These are phyloP conservation scores for Celoporthe dispersa DNA, from an alignment of 2,329 filamentous ascomycete genomes.

Conservation along the genomic window DNA sequence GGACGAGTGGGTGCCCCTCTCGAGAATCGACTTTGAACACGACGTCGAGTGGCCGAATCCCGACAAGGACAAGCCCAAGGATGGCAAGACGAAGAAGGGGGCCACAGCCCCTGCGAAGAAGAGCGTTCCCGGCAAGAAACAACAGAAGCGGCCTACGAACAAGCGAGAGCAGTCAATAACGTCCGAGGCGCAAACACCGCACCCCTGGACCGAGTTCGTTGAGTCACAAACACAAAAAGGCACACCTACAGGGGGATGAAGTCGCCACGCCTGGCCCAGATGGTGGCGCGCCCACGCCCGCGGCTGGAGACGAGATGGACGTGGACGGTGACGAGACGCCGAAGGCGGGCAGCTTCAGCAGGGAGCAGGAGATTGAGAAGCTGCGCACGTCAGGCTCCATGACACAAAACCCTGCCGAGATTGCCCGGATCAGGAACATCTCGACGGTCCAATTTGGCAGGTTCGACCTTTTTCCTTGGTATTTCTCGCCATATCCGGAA, in stretches of 20 bases:
- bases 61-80: constrained; percentile 81
- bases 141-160: constrained; percentile 54
- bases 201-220: constrained; percentile 57
- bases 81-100: constrained; percentile 73
- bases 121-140: constrained; percentile 58
- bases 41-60: constrained; percentile 97
- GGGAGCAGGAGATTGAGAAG: constrained; percentile 95
- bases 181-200: constrained; percentile 59
- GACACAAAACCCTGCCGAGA: constrained; percentile 98
- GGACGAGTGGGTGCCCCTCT: constrained; percentile 84
- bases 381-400: constrained; percentile 92
- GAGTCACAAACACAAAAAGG: constrained; percentile 53
- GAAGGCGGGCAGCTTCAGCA: constrained; percentile 63
- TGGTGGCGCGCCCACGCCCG: constrained; percentile 24
- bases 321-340: constrained; percentile 52
- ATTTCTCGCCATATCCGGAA: constrained; percentile 96
- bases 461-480: constrained; percentile 94
- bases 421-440: constrained; percentile 93
- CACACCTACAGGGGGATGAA: constrained; percentile 46
- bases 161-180: constrained; percentile 60
- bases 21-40: constrained; percentile 81
- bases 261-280: constrained; percentile 26
- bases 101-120: constrained; percentile 62
- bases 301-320: constrained; percentile 54
- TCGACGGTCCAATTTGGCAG: constrained; percentile 93